Evolutionary conservation across 768 basidiomycete species (phyloP).

Genomic region (Sarcodon aspratus): DNA sequence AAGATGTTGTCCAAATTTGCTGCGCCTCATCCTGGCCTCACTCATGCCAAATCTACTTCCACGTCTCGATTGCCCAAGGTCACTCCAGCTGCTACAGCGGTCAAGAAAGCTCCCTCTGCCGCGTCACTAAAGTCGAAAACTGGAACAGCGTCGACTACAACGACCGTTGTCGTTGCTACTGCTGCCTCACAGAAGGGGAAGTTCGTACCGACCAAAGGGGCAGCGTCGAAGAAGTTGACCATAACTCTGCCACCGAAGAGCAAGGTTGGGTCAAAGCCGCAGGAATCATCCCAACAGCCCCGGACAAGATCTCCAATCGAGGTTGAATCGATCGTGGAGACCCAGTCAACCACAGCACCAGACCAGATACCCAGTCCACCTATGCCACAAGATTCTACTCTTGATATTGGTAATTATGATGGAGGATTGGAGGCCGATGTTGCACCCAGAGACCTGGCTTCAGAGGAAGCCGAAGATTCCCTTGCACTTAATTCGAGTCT

Average conservation of each 20-base stretch:
- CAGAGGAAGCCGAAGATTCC: slow-evolving; percentile 68
- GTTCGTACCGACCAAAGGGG: neutral
- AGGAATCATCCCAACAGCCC: neutral
- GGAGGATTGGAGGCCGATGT: slow-evolving; percentile 93
- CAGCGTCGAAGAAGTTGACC: neutral
- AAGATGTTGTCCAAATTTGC: slow-evolving; percentile 71
- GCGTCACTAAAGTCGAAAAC: slow-evolving; percentile 8
- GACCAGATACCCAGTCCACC: slow-evolving; percentile 8
- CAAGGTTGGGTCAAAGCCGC: neutral
- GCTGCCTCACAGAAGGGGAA: neutral
- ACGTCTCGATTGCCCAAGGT: slow-evolving; percentile 4
- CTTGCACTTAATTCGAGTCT: slow-evolving; percentile 80
- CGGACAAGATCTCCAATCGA: slow-evolving; percentile 5
- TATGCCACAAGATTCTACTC: slow-evolving; percentile 10
- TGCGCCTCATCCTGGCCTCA: slow-evolving; percentile 37
- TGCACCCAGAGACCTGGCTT: slow-evolving; percentile 51
- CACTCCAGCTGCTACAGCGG: slow-evolving; percentile 13
- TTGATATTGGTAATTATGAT: slow-evolving; percentile 89
- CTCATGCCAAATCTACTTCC: slow-evolving; percentile 16
- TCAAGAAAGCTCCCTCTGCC: slow-evolving; percentile 10
- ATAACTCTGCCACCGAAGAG: neutral
- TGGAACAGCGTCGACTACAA: neutral
- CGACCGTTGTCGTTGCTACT: too few relatives aligned
- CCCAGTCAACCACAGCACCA: slow-evolving; percentile 9
- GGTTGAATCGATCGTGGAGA: slow-evolving; percentile 17